Conservation (phyloP, 306 rosid species). For the Mucuna pruriens region DNA sequence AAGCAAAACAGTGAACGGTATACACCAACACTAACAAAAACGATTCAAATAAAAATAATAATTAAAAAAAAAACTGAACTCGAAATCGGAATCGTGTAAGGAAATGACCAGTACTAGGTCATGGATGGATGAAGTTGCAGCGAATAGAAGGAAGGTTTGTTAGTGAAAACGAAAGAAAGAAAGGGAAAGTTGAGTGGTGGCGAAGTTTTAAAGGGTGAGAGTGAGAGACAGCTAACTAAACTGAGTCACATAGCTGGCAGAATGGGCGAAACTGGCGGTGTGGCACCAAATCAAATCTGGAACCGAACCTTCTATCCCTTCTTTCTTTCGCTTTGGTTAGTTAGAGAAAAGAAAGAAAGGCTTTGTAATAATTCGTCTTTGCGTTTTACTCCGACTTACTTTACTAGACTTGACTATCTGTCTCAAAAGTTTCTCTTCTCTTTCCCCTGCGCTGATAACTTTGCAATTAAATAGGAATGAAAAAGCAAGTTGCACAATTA, state of each 20-base stretch:
- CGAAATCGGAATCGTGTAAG: constrained; percentile 26
- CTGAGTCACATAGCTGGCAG: background rate
- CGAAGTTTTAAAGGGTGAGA: background rate
- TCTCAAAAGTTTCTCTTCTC: background rate
- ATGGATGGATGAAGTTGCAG: background rate
- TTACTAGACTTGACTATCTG: background rate
- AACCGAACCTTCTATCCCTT: constrained; percentile 28
- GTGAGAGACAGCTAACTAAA: background rate
- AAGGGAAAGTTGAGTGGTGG: background rate
- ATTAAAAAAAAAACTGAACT: background rate
- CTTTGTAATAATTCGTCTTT: background rate
- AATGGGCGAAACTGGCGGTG: background rate
- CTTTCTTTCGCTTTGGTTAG: background rate
- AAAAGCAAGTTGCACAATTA: background rate
- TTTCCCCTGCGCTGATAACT: background rate
- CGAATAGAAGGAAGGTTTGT: background rate
- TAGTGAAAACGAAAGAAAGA: background rate
- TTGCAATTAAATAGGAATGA: background rate
- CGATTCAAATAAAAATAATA: background rate
- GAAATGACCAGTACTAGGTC: background rate
- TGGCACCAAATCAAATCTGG: constrained; percentile 13
- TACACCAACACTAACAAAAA: background rate
- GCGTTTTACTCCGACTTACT: background rate
- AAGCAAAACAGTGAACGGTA: background rate
- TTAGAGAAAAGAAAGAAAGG: background rate